Evolutionary conservation across 228 moss, liverwort and hornwort species (phyloP).

Genomic region (Sphagnum fallax): DNA sequence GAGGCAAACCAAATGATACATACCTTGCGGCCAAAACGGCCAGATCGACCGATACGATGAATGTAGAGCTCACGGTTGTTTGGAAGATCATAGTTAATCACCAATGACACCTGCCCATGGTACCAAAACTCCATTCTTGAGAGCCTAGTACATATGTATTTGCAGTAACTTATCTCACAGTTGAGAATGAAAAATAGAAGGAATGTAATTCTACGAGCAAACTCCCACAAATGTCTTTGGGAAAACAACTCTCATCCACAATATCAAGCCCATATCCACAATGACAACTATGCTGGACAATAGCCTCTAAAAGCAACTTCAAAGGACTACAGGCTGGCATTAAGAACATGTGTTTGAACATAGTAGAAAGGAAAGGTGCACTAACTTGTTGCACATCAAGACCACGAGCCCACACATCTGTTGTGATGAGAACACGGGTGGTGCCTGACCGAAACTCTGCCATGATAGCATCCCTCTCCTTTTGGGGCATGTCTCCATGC

Average conservation of each 20-base stretch:
- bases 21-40: conserved; percentile 96
- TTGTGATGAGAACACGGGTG: conserved; percentile 94
- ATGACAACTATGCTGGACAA: no score
- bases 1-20: neutral
- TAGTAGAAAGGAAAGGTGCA: conserved; percentile 5
- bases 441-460: conserved; percentile 89
- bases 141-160: no score
- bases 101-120: conserved; percentile 72
- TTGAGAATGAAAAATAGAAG: no score
- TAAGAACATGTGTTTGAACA: neutral
- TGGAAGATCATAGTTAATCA: conserved; percentile 95
- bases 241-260: no score
- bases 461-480: conserved; percentile 98
- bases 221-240: no score
- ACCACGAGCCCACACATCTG: conserved; percentile 98
- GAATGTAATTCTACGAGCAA: no score
- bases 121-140: neutral
- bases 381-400: conserved; percentile 99
- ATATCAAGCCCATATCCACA: no score
- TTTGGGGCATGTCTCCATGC: conserved; percentile 99
- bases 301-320: no score
- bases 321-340: no score
- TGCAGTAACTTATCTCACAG: no score
- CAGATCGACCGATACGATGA: conserved; percentile 96
- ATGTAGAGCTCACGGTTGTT: conserved; percentile 99